Evolutionary conservation across 2,329 filamentous ascomycete species (phyloP), one percentile per base, ranked within the genome.

Genomic region (Harringtonia aguacate): DNA sequence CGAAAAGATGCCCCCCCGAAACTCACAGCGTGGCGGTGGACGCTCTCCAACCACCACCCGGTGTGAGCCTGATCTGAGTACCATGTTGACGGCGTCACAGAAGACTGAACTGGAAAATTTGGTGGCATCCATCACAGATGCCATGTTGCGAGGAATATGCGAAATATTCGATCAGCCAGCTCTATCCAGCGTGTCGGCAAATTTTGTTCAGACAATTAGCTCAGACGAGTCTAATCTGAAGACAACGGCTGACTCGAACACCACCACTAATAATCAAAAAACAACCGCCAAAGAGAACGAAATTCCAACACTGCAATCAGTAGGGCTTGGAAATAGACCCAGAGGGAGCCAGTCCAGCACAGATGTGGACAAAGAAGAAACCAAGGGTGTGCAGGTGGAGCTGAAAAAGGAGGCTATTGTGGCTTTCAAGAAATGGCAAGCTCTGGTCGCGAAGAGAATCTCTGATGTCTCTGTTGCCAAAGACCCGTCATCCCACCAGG

Each of bases 381-480:
- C 78, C 80, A 45, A 72, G 5, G 55, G 59, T 24, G 52, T 53
- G 20, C 64, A 68, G 44, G 64, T 61, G 29, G 81, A 86, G 53
- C 62, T 88, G 53, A 88, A 80, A 64, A 78, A 75, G 49, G 79
- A 83, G 43, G 73, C 80, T 2, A 58, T 94, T 6, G 65, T 71
- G 8, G 79, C 82, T 57, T 94, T 90, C 57, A 79, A 84, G 46
- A 82, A 86, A 50, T 97, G 90, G 90, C 77, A 86, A 54, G 71
- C 77, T 7, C 68, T 70, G 13, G 75, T 95, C 10, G 66, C 86
- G 34, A 72, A 77, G 45, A 76, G 88, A 14, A 67, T 94, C 21
- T 76, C 79, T 17, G 82, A 92, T 30, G 72, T 88, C 17, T 70
- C 73, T 35, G 68, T 75, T 48, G 59, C 67, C 27, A 69, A 65